phyloP scores from a whole-genome alignment of 2,329 filamentous ascomycete species.

The Scedosporium dehoogii region DNA sequence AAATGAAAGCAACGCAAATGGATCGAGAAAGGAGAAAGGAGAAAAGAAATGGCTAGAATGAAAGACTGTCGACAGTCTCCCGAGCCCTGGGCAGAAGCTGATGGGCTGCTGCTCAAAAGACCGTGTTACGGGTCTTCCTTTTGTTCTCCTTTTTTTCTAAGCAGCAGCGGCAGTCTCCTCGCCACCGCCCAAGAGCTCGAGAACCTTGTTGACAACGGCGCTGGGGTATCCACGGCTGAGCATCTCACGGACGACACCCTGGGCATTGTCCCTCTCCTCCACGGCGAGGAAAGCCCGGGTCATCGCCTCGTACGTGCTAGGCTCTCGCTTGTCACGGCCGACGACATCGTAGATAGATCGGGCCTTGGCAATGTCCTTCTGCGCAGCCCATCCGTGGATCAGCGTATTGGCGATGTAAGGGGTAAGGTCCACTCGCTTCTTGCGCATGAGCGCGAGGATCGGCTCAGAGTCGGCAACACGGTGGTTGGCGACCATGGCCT shows the following conservation, averaged over 20 bases:
- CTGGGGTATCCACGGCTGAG: constrained; percentile 80
- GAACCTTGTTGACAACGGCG: constrained; percentile 86
- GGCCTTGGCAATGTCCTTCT: constrained; percentile 70
- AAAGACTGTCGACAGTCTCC: background rate
- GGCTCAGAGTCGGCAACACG: constrained; percentile 65
- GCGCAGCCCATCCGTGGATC: constrained; percentile 90
- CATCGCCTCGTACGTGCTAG: constrained; percentile 98
- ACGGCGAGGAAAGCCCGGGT: constrained; percentile 82
- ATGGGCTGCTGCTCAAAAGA: background rate
- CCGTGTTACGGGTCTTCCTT: background rate
- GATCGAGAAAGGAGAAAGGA: background rate
- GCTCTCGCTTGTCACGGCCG: constrained; percentile 70
- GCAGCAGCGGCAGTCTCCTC: constrained; percentile 6
- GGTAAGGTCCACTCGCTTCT: constrained; percentile 70
- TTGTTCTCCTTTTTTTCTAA: background rate
- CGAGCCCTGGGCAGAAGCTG: background rate
- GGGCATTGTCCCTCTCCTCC: constrained; percentile 68
- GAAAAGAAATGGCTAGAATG: background rate
- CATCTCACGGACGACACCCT: constrained; percentile 80
- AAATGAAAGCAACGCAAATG: background rate
- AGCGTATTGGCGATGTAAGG: constrained; percentile 97
- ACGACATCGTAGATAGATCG: constrained; percentile 73
- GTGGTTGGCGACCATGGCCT: constrained; percentile 94
- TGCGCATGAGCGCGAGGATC: constrained; percentile 66
- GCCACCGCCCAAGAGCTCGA: constrained; percentile 63